Evolutionary conservation across 2,329 filamentous ascomycete species (phyloP).

Genomic region (Intubia oerlemansii): DNA sequence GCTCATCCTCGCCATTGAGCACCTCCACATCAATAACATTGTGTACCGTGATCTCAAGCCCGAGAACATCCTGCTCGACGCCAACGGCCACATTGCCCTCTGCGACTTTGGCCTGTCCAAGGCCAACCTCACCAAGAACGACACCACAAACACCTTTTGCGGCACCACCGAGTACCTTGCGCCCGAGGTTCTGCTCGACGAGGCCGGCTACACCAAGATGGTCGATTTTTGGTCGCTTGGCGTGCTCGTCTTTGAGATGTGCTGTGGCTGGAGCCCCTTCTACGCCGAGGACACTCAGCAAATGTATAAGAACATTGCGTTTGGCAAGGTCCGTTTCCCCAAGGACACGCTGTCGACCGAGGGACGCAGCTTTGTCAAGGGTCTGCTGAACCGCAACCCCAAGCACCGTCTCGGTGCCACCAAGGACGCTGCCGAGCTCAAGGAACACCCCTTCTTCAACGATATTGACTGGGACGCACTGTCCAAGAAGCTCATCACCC

Average conservation of each 20-base stretch:
- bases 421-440: constrained; percentile 81
- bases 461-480: constrained; percentile 88
- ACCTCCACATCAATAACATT: constrained; percentile 91
- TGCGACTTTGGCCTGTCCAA: constrained; percentile 97
- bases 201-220: constrained; percentile 98
- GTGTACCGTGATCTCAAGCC: constrained; percentile 96
- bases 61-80: constrained; percentile 90
- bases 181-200: constrained; percentile 83
- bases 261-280: constrained; percentile 97
- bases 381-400: constrained; percentile 86
- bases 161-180: constrained; percentile 96
- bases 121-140: constrained; percentile 89
- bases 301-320: constrained; percentile 99
- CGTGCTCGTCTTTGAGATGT: constrained; percentile 98
- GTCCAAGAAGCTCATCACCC: constrained; percentile 75
- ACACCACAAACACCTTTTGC: constrained; percentile 97
- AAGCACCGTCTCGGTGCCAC: constrained; percentile 84
- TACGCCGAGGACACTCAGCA: constrained; percentile 98
- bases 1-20: constrained; percentile 82
- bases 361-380: constrained; percentile 95
- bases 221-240: constrained; percentile 98
- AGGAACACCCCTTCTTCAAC: constrained; percentile 81
- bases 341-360: constrained; percentile 86
- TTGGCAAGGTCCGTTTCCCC: constrained; percentile 93
- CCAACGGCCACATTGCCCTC: constrained; percentile 91